A percentile compares a stretch with the other conserved stretches of the same genome.
Conservation (phyloP, 495 filamentous ascomycete genomes). For the Pyrenula massariospora region DNA sequence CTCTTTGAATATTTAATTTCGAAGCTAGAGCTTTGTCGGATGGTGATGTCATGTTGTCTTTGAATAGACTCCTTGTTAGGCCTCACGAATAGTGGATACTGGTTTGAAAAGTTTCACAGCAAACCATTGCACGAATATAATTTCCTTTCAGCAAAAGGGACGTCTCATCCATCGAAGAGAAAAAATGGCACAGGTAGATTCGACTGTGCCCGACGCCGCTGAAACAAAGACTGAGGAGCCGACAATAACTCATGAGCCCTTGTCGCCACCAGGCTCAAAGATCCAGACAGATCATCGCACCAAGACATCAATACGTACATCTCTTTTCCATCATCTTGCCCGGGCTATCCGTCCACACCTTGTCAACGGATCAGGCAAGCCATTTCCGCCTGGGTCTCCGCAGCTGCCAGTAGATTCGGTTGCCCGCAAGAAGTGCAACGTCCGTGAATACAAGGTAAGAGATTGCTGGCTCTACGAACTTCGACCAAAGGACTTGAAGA, state of each 20-base stretch:
- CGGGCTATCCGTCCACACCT: neutral
- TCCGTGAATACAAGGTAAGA: neutral
- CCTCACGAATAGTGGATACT: too few species aligned
- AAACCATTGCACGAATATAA: too few species aligned
- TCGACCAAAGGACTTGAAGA: neutral
- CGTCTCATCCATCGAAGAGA: too few species aligned
- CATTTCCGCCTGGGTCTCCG: neutral
- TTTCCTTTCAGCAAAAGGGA: too few species aligned
- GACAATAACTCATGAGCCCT: neutral
- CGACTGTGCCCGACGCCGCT: too few species aligned
- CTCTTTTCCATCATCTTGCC: neutral
- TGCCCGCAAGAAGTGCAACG: neutral
- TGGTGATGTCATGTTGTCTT: neutral
- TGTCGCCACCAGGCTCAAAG: neutral
- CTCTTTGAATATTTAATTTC: too few species aligned
- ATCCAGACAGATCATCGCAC: neutral
- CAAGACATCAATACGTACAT: neutral
- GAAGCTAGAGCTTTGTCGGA: too few species aligned
- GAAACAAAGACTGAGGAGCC: neutral
- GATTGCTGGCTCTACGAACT: neutral
- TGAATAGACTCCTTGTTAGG: too few species aligned
- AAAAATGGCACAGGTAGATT: too few species aligned
- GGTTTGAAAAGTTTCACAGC: too few species aligned
- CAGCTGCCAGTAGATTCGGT: neutral
- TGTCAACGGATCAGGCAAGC: neutral